Base-by-base conservation (phyloP, 2,329 filamentous ascomycete genomes). In the Gaeumannomyces tritici region DNA sequence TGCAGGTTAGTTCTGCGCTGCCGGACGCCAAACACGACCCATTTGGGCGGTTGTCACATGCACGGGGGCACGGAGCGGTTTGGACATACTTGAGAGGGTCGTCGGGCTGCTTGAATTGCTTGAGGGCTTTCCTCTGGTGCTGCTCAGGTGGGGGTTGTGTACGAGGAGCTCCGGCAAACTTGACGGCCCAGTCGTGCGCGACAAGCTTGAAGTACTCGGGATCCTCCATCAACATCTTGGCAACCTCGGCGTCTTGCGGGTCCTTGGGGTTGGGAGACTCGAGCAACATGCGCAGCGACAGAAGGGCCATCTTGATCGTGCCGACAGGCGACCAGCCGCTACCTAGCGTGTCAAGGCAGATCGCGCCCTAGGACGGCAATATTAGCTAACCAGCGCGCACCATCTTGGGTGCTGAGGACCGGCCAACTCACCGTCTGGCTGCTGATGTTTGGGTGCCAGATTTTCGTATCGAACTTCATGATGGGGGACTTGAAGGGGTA, bases 401-500 rank as follows among this genome's bases (percentile, higher is more conserved):
- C 1, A 11, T 7, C 21, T 3, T 26, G 13, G 6, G 21, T 35
- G 51, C 26, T n/a, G 4, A 29, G 26, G 33, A 24, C 12, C 21
- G 47, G 7, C 57, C 24, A 24, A 80, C 87, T 71, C 77, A 96
- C 92, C 55, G 93, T 97, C 73, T 95, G 89, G 70, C 89, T 93
- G 81, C 90, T 96, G 77, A 99, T 86, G 72, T 99, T 99, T 42
- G 95, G 95, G 74, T 99, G 95, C 93, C 93, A 99, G 69, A 98
- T 89, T 75, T 89, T 93, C 66, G 95, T 99, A 66, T 89, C 84
- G 72, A 98, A 98, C 69, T 86, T 89, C 89, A 99, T 98, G 64
- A 85, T 75, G 5, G 95, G 95, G 4, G 93, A 91, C 69, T 92
- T 89, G 79, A 99, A 99, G 0, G 95, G 95, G 71, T 99, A 99